phyloP scores from a whole-genome alignment of 2,329 filamentous ascomycete species.

The Neonectria neomacrospora region DNA sequence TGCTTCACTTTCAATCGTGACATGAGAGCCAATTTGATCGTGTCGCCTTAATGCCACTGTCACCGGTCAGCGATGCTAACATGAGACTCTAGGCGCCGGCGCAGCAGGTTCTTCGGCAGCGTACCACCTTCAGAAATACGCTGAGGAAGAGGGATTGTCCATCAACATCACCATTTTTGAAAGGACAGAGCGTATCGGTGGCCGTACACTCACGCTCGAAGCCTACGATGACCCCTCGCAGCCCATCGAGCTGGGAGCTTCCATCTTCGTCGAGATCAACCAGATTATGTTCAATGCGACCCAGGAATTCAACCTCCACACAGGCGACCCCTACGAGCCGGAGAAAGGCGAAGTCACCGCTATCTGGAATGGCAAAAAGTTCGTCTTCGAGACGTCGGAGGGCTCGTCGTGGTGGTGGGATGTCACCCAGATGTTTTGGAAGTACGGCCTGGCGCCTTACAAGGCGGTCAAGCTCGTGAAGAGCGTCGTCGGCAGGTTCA shows the following conservation, averaged over 20 bases:
- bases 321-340: slow-evolving; percentile 57
- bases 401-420: slow-evolving; percentile 80
- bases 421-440: slow-evolving; percentile 81
- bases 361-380: slow-evolving; percentile 84
- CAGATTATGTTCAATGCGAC: slow-evolving; percentile 82
- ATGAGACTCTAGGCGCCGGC: slow-evolving; percentile 76
- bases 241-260: slow-evolving; percentile 88
- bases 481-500: slow-evolving; percentile 75
- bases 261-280: slow-evolving; percentile 90
- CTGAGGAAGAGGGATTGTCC: slow-evolving; percentile 66
- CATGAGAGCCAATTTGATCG: neutral
- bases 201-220: slow-evolving; percentile 86
- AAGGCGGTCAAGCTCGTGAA: slow-evolving; percentile 79
- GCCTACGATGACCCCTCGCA: slow-evolving; percentile 74
- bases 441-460: slow-evolving; percentile 84
- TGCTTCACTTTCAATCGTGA: neutral
- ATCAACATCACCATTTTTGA: slow-evolving; percentile 92
- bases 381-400: slow-evolving; percentile 74
- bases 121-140: slow-evolving; percentile 81
- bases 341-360: slow-evolving; percentile 70
- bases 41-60: neutral
- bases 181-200: slow-evolving; percentile 79
- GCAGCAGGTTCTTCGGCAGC: slow-evolving; percentile 88
- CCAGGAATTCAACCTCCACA: slow-evolving; percentile 74
- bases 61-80: slow-evolving; percentile 19